A percentile compares a stretch with the other conserved stretches of the same genome.
phyloP scores from a whole-genome alignment of 2,329 filamentous ascomycete species.

The Didymella glomerata region DNA sequence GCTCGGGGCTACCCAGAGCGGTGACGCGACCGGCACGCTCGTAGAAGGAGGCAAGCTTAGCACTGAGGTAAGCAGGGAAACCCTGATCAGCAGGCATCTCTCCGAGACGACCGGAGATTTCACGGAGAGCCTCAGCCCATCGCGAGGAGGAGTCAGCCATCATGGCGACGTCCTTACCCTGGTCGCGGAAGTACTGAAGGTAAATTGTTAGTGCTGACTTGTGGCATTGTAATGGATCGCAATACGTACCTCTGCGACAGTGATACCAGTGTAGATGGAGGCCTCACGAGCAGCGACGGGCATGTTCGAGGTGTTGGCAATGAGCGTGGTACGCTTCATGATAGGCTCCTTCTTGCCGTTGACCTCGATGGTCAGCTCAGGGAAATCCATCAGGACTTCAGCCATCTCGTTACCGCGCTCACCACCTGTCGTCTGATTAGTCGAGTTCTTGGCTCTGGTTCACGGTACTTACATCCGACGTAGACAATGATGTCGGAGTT shows the following conservation, averaged over 20 bases:
- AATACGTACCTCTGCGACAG: constrained; percentile 4
- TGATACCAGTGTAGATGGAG: constrained; percentile 88
- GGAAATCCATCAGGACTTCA: constrained; percentile 99
- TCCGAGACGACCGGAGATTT: constrained; percentile 96
- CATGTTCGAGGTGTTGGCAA: constrained; percentile 99
- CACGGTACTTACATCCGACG: constrained; percentile 67
- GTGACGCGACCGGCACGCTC: constrained; percentile 92
- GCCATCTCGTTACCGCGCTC: constrained; percentile 99
- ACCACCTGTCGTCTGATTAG: constrained; percentile 57
- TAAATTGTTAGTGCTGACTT: neutral
- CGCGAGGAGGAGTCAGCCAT: constrained; percentile 99
- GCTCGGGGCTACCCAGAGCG: constrained; percentile 86
- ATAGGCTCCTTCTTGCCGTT: constrained; percentile 96
- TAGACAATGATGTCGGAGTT: constrained; percentile 99
- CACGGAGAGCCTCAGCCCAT: constrained; percentile 98
- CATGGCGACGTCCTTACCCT: constrained; percentile 98
- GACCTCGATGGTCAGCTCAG: constrained; percentile 93
- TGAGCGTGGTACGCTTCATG: constrained; percentile 99
- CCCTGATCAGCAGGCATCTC: constrained; percentile 99
- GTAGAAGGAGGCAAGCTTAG: constrained; percentile 98
- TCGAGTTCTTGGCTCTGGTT: neutral
- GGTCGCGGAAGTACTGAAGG: constrained; percentile 93
- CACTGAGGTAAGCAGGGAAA: constrained; percentile 96
- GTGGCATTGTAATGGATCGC: neutral
- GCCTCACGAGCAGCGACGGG: constrained; percentile 97